phyloP scores from a whole-genome alignment of 768 basidiomycete genomes.

The Mycena vulgaris region DNA sequence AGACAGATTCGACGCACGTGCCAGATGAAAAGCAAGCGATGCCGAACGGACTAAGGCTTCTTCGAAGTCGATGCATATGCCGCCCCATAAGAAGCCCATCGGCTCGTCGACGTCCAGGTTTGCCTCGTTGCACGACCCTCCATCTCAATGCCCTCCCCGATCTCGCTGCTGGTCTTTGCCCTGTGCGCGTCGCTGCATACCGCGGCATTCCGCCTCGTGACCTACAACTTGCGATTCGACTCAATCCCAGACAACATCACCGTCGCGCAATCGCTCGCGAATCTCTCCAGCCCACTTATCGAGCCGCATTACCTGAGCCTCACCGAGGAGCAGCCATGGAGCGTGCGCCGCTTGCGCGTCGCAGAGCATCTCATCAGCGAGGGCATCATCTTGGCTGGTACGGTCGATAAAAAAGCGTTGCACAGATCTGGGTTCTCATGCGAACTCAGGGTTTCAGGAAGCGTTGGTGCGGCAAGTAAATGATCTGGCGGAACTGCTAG shows the following conservation, averaged over 20 bases:
- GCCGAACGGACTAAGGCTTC: no score
- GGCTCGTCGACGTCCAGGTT: no score
- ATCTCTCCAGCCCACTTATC: constrained; percentile 58
- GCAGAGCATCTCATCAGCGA: constrained; percentile 61
- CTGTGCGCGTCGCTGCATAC: no score
- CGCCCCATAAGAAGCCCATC: no score
- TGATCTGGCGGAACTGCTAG: constrained; percentile 69
- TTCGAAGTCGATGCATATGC: no score
- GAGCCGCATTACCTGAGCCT: constrained; percentile 49
- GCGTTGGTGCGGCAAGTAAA: constrained; percentile 69
- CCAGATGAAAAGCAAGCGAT: no score
- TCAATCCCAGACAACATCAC: constrained; percentile 63
- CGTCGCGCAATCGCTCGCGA: constrained; percentile 59
- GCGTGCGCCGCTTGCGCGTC: constrained; percentile 63
- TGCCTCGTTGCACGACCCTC: no score
- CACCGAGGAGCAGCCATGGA: constrained; percentile 67
- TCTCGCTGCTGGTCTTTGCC: no score
- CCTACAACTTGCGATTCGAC: constrained; percentile 71
- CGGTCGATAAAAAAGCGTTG: no score
- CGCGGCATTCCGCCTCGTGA: constrained; percentile 53
- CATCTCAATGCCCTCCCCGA: no score
- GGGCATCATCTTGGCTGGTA: constrained; percentile 52
- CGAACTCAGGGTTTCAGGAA: constrained; percentile 58
- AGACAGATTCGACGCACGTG: no score
- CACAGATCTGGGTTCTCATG: not conserved